Conservation (phyloP, 148 eudicot genomes). For the Nepenthes gracilis region DNA sequence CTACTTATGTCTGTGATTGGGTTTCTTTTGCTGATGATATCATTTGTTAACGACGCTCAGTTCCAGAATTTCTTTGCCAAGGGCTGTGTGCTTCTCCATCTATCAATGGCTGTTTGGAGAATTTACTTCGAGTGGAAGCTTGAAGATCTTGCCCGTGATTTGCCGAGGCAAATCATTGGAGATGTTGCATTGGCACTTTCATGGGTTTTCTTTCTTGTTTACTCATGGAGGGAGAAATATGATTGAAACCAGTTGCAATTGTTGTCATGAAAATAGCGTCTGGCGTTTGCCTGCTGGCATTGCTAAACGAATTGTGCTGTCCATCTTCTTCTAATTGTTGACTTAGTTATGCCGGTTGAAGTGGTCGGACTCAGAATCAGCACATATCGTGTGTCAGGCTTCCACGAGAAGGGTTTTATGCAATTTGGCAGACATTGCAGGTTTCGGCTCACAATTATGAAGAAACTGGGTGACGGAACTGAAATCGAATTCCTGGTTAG, state of each 20-base stretch:
- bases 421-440: too few relatives aligned
- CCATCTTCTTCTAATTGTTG: too few relatives aligned
- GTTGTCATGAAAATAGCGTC: background rate
- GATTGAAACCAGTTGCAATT: slow-evolving; percentile 24
- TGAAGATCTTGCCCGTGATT: slow-evolving; percentile 55
- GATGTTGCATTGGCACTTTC: slow-evolving; percentile 67
- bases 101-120: slow-evolving; percentile 87
- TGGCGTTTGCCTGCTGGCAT: too few relatives aligned
- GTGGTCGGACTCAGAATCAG: too few relatives aligned
- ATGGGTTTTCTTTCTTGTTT: slow-evolving; percentile 77
- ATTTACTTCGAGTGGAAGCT: slow-evolving; percentile 69
- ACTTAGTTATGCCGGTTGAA: too few relatives aligned
- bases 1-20: slow-evolving; percentile 74
- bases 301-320: too few relatives aligned
- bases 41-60: slow-evolving; percentile 61
- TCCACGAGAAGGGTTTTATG: too few relatives aligned
- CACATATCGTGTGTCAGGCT: too few relatives aligned
- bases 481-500: too few relatives aligned
- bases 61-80: slow-evolving; percentile 79
- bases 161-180: slow-evolving; percentile 62
- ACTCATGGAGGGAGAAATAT: slow-evolving; percentile 91
- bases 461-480: too few relatives aligned
- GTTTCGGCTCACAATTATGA: too few relatives aligned
- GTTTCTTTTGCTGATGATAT: slow-evolving; percentile 76
- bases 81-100: slow-evolving; percentile 73